These are phyloP conservation scores for Scytalidium sp. DNA, from an alignment of 2,329 filamentous ascomycete species.

Conservation along the genomic window DNA sequence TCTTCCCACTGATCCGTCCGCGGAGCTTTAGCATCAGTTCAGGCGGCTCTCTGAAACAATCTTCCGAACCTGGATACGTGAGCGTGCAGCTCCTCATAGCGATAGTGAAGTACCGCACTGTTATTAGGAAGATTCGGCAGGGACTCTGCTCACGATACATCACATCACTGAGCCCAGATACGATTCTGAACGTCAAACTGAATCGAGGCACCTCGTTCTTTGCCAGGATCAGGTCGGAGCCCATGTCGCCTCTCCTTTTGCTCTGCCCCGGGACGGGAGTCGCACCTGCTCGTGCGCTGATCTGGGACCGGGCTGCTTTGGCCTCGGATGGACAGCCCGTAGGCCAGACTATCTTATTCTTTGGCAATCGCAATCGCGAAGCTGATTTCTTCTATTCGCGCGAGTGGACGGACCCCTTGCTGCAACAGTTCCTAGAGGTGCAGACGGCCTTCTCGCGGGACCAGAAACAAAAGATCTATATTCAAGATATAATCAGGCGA, in stretches of 20 bases:
- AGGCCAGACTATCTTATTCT: conserved; percentile 61
- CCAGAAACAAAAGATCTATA: conserved; percentile 61
- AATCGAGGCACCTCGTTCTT: conserved; percentile 48
- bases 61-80: conserved; percentile 26
- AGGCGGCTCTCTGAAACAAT: conserved; percentile 44
- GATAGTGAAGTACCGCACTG: conserved; percentile 86
- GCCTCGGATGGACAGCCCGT: conserved; percentile 15
- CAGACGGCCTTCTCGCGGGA: conserved; percentile 70
- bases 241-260: conserved; percentile 59
- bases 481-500: conserved; percentile 43
- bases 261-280: conserved; percentile 85
- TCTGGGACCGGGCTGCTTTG: conserved; percentile 63
- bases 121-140: conserved; percentile 78
- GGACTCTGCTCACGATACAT: conserved; percentile 92
- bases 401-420: conserved; percentile 60
- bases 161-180: conserved; percentile 54
- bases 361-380: conserved; percentile 71
- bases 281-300: conserved; percentile 76
- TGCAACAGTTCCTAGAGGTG: conserved; percentile 42
- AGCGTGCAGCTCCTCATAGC: conserved; percentile 74
- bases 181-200: conserved; percentile 57
- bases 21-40: conserved; percentile 92
- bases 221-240: conserved; percentile 37
- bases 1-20: conserved; percentile 81
- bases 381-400: conserved; percentile 79